A percentile compares a stretch with the other conserved stretches of the same genome.
Evolutionary conservation across 768 basidiomycete genomes (phyloP).

Genomic region (Calocera cornea): DNA sequence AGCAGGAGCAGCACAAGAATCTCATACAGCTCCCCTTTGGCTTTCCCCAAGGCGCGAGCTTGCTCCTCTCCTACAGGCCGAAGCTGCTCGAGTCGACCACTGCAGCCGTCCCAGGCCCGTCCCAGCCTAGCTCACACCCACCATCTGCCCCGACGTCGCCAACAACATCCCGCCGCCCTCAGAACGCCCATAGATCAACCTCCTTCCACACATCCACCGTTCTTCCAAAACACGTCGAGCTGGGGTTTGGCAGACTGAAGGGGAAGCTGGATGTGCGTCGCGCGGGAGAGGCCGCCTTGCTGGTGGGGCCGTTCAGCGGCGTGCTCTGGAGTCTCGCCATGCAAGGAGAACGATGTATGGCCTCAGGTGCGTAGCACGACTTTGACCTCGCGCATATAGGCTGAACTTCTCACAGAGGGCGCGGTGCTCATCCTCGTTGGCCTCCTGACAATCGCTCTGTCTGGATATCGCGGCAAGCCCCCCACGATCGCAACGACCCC

Average conservation of each 20-base stretch:
- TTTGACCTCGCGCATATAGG: not conserved
- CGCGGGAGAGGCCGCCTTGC: conserved; percentile 10
- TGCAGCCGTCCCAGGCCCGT: not conserved
- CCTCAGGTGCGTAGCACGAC: not conserved
- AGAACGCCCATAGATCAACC: not conserved
- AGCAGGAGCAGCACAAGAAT: not conserved
- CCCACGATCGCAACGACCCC: not conserved
- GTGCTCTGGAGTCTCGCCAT: not conserved
- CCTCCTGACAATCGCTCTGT: not conserved
- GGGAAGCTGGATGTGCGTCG: not conserved
- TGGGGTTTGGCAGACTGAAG: not conserved
- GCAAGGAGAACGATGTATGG: not conserved
- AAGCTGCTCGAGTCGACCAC: not conserved
- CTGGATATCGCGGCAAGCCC: not conserved
- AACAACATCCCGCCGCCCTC: not conserved
- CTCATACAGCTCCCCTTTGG: not conserved
- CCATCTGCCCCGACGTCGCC: not conserved
- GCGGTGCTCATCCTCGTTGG: not conserved
- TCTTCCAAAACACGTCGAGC: not conserved
- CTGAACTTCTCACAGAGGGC: not conserved
- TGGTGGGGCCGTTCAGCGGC: not conserved
- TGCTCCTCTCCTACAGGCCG: not conserved
- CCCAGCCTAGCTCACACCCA: not conserved
- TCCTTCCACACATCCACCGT: not conserved
- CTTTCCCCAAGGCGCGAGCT: not conserved